Evolutionary conservation across 106 monocot genomes (phyloP).

Genomic region (Phalaenopsis equestris): DNA sequence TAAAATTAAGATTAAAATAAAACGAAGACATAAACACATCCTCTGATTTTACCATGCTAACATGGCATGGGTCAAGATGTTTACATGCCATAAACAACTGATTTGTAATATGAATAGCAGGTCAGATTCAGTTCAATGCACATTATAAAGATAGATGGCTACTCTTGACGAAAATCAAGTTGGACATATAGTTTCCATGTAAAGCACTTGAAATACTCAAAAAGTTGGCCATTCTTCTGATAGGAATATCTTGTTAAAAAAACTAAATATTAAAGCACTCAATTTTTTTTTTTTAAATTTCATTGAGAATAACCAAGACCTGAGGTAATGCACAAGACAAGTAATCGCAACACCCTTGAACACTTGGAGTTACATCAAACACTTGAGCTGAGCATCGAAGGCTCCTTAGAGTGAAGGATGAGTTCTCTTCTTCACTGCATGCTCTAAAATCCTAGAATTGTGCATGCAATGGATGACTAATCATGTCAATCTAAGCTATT

Average conservation of each 20-base stretch:
- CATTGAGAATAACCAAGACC: neutral
- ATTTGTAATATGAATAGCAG: neutral
- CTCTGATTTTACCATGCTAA: neutral
- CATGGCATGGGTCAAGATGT: neutral
- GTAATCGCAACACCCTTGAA: neutral
- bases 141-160: no score
- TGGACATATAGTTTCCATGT: no score
- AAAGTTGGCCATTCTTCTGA: no score
- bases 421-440: neutral
- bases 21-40: neutral
- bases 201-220: no score
- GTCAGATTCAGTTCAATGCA: neutral
- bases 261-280: no score
- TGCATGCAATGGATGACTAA: neutral
- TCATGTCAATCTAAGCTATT: no score
- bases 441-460: neutral
- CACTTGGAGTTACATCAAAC: neutral
- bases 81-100: neutral
- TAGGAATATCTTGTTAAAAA: no score
- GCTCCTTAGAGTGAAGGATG: neutral
- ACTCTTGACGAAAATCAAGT: no score
- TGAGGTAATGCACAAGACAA: neutral
- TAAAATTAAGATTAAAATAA: neutral
- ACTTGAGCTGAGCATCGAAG: neutral
- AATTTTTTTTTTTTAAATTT: no score